phyloP scores from a whole-genome alignment of 2,329 filamentous ascomycete species.

The Penicillium sp. region DNA sequence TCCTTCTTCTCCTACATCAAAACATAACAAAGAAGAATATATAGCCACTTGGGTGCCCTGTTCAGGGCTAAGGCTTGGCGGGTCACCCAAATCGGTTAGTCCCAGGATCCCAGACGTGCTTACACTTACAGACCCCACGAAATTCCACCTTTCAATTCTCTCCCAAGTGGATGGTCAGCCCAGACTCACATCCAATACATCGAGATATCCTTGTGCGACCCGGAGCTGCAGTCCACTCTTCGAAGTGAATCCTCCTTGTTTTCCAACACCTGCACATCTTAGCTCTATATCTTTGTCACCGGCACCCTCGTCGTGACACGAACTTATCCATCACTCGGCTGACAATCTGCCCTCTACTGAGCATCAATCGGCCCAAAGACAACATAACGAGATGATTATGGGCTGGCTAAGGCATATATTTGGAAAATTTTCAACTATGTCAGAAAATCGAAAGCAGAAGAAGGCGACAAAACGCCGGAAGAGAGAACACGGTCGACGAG shows the following conservation, averaged over 20 bases:
- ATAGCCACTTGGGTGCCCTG: neutral
- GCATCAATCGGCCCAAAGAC: neutral
- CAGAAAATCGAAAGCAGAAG: neutral
- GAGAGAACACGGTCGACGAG: neutral
- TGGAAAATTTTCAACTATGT: neutral
- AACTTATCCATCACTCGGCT: neutral
- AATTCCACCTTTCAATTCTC: too few species aligned
- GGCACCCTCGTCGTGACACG: neutral
- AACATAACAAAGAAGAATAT: neutral
- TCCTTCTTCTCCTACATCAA: too few species aligned
- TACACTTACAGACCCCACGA: too few species aligned
- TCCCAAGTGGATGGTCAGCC: too few species aligned
- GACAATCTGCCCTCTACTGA: neutral
- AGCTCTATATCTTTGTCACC: neutral
- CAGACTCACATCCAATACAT: too few species aligned
- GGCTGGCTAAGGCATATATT: neutral
- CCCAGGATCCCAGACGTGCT: too few species aligned
- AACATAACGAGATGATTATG: neutral
- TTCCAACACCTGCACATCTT: neutral
- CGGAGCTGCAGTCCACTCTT: neutral
- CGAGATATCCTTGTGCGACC: too few species aligned
- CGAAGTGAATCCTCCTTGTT: neutral
- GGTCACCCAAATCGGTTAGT: too few species aligned
- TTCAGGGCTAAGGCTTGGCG: too few species aligned
- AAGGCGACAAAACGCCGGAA: neutral